These are phyloP conservation scores for Toxoplasma gondii DNA, from an alignment of 169 alveolate species.

Conservation along the genomic window DNA sequence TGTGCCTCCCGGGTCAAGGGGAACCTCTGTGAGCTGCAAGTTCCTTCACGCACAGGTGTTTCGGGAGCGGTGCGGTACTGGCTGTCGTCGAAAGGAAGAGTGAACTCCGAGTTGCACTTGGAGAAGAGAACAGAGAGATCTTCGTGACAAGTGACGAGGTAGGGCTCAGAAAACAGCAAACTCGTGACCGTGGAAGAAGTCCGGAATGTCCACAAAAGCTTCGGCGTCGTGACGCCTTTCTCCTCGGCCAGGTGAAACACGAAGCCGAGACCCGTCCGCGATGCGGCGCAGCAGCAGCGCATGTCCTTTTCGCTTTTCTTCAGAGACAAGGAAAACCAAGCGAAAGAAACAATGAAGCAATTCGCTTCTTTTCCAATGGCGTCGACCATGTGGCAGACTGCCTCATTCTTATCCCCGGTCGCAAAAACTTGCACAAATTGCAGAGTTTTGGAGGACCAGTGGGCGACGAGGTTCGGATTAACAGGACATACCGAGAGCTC, in stretches of 20 bases:
- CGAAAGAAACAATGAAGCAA: background rate
- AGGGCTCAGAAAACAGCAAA: background rate
- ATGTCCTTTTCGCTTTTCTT: background rate
- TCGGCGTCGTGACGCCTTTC: background rate
- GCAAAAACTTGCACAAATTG: background rate
- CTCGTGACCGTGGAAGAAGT: background rate
- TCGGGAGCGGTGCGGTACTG: background rate
- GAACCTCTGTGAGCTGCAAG: too few relatives aligned
- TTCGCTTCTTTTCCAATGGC: background rate
- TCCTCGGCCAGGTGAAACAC: background rate
- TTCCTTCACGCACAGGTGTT: background rate
- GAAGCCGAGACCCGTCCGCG: background rate
- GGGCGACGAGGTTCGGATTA: slow-evolving; percentile 10
- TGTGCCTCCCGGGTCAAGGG: too few relatives aligned
- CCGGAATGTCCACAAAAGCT: background rate
- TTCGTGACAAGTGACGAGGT: background rate
- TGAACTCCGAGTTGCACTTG: background rate
- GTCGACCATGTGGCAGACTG: background rate
- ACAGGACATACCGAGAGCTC: background rate
- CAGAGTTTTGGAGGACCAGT: background rate
- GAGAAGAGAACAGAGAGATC: slow-evolving; percentile 25
- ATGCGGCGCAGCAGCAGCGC: slow-evolving; percentile 4
- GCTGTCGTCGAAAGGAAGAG: background rate
- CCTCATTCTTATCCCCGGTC: background rate
- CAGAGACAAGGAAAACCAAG: slow-evolving; percentile 24